Evolutionary conservation across 495 filamentous ascomycete genomes (phyloP), one percentile per base, ranked within the genome.

Genomic region (Penicillium macrosclerotiorum): DNA sequence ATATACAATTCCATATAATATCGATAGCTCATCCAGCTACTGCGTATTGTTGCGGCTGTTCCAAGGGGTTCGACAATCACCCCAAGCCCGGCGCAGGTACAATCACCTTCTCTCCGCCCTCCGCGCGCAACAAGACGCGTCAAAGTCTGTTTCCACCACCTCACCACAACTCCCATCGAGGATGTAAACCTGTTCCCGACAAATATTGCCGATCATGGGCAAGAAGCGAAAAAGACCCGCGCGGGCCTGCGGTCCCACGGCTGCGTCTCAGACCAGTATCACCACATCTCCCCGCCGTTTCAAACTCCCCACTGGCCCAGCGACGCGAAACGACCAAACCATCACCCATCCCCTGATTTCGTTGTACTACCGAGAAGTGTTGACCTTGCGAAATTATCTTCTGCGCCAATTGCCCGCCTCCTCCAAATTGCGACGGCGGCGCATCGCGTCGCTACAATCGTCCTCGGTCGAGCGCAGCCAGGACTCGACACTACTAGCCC

Each of bases 301-400:
- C 47, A 57, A 51, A 40, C 44, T 19, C 25, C 13, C 45, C 29
- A 44, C 40, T n/a, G 32, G 29, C 24, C 31, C 49, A 37, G 19
- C 37, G 39, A 42, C 42, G 7, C 49, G 37, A 36, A 34, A 57
- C 46, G 47, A 32, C 26, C 42, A 40, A 46, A 47, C 45, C 45
- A 47, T 56, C 19, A 47, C 57, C 19, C 85, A 90, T 65, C 81
- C 83, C 14, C 75, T 95, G 20, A 76, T 97, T 38, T 78, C 74
- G 34, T 75, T 81, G 48, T 94, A 88, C 70, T 96, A 95, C 67
- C 65, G 73, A 3, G 59, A 77, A 23, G 75, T 89, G 11, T 60
- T 81, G 25, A 83, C 85, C 0, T 67, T 97, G 37, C 82, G 90
- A 31, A 72, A 86, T 25, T 91, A 90, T 65, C 71, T 93, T 37